Evolutionary conservation across 2,329 filamentous ascomycete species (phyloP), one percentile per base, ranked within the genome.

Genomic region (Orbilia oligospora): DNA sequence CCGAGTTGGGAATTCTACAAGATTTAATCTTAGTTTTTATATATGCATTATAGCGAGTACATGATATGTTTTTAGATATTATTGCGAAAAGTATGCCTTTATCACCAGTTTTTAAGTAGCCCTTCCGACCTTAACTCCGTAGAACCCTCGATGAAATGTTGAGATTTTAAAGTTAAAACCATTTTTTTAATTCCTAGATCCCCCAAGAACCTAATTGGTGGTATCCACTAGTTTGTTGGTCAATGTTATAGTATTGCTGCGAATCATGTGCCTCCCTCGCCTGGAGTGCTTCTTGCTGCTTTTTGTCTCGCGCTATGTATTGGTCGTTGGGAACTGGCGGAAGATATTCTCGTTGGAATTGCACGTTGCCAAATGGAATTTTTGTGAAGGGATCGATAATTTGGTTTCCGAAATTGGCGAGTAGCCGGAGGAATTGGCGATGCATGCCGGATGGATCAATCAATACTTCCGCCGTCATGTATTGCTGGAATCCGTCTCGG

Each of bases 361-460:
- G 58, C 22, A 71, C 18, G 0, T 36, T 71, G 20, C 73, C 73
- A 55, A 77, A 77, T 8, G 73, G 73, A 24, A 33, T 46, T 20
- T 71, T 77, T 12, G 73, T 71, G 8, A 46, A 36, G 10, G 73
- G 73, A n/a, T 77, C 73, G n/a, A 77, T 71, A 6, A 77, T 63
- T 48, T 77, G 36, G 44, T 63, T 30, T 0, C 73, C 73, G 24
- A 67, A 71, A 5, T 68, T 77, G 14, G 49, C 51, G 22, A 77
- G 73, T 9, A 71, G n/a, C 5, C 22, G 58, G 20, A 71, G 69
- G 33, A 71, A 77, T n/a, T 49, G 22, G 18, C 38, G 12, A n/a
- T 77, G 73, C 73, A 77, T 77, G 3, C 20, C 46, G 8, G 73
- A 71, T 24, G 73, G 73, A n/a, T 77, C 61, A 16, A 68, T 63